Conservation (phyloP, 1,284 basidiomycete species). For the Trametes pubescens region DNA sequence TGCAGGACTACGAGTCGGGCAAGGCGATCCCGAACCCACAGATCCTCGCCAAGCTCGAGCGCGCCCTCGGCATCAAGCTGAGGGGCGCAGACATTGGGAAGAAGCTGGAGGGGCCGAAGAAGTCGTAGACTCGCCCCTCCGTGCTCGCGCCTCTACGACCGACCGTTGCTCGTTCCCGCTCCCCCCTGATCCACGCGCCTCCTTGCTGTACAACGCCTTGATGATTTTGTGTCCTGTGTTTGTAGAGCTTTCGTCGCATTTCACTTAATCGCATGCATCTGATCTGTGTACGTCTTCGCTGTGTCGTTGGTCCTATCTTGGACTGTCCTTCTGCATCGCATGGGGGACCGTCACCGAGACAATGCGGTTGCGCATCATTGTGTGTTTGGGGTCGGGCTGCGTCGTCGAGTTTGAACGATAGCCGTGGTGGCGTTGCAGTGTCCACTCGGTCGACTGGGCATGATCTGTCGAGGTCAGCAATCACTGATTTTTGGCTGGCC, state of each 20-base stretch:
- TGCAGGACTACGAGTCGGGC: constrained; percentile 92
- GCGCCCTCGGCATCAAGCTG: constrained; percentile 90
- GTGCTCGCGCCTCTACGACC: constrained; percentile 31
- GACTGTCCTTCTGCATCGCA: not conserved
- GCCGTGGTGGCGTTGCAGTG: not conserved
- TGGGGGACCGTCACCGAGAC: not conserved
- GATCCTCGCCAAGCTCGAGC: constrained; percentile 93
- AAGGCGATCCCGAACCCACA: constrained; percentile 92
- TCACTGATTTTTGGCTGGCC: not conserved
- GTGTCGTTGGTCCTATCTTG: not conserved
- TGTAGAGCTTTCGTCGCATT: constrained; percentile 34
- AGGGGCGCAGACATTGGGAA: constrained; percentile 89
- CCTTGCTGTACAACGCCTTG: constrained; percentile 2
- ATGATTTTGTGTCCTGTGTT: constrained; percentile 28
- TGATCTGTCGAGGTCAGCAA: not conserved
- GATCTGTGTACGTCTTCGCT: constrained; percentile 17
- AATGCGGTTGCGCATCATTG: not conserved
- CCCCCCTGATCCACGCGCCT: not conserved
- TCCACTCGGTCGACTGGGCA: not conserved
- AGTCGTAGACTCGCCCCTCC: constrained; percentile 58
- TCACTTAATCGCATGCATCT: constrained; percentile 31
- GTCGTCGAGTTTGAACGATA: not conserved
- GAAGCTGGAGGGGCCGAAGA: constrained; percentile 80
- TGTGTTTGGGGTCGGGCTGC: not conserved
- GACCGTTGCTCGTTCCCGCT: not conserved